Percentiles rank a stretch among this genome's conserved stretches.
phyloP scores from a whole-genome alignment of 2,329 filamentous ascomycete genomes.

The Plenodomus lindquistii region DNA sequence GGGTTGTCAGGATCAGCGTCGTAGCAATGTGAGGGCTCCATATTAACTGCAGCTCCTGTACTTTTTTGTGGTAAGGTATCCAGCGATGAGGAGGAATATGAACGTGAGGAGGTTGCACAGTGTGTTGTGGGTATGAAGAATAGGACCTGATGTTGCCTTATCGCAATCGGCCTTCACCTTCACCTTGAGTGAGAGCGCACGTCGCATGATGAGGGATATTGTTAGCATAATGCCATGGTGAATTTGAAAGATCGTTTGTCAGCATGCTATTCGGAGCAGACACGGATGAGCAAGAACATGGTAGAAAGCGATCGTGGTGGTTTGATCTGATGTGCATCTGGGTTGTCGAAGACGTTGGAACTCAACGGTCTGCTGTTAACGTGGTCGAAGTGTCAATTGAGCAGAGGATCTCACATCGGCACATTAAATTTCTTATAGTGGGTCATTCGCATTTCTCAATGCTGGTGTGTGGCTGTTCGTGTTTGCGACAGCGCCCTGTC shows the following conservation, averaged over 20 bases:
- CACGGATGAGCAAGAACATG: background rate
- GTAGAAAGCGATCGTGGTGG: no score
- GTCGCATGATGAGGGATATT: background rate
- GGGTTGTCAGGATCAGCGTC: background rate
- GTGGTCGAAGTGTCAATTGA: no score
- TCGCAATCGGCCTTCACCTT: constrained; percentile 10
- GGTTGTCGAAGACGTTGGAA: no score
- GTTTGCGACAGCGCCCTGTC: no score
- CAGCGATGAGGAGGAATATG: constrained; percentile 1
- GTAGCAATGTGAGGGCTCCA: background rate
- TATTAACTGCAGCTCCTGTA: background rate
- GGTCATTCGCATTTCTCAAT: no score
- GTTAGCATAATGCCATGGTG: background rate
- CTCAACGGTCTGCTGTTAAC: no score
- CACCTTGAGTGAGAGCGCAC: background rate
- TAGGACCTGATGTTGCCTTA: background rate
- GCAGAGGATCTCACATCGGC: no score
- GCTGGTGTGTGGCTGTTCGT: no score
- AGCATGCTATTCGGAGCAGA: background rate
- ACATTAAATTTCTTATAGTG: no score
- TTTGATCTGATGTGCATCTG: no score
- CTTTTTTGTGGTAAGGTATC: background rate
- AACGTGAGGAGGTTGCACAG: background rate
- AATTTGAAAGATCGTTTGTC: background rate
- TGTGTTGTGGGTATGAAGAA: background rate